phyloP scores from a whole-genome alignment of 768 basidiomycete genomes.

The Leccinum truebloodii region DNA sequence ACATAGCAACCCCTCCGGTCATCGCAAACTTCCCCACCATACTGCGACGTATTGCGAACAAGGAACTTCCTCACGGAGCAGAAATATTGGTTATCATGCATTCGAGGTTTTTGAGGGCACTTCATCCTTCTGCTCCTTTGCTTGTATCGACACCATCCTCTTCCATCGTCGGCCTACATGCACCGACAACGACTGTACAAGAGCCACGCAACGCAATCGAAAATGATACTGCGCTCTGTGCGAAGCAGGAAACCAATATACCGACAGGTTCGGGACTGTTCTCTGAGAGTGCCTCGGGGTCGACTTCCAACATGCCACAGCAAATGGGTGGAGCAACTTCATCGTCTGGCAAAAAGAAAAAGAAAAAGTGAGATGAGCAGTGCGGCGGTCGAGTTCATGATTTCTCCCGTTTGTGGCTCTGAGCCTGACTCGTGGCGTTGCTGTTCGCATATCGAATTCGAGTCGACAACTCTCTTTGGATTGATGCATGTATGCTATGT shows the following conservation, averaged over 20 bases:
- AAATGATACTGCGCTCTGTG: background rate
- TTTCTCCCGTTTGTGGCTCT: background rate
- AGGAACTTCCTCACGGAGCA: conserved; percentile 14
- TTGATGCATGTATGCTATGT: background rate
- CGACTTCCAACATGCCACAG: too few relatives aligned
- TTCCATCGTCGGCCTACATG: too few relatives aligned
- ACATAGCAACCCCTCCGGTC: background rate
- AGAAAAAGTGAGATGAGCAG: too few relatives aligned
- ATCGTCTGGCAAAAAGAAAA: too few relatives aligned
- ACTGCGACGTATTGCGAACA: background rate
- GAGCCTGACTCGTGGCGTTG: background rate
- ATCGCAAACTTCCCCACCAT: background rate
- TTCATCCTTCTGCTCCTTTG: background rate
- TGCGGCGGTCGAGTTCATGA: background rate
- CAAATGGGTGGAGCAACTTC: too few relatives aligned
- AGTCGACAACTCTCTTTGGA: background rate
- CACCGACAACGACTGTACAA: too few relatives aligned
- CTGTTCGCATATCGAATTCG: background rate
- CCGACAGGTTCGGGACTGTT: too few relatives aligned
- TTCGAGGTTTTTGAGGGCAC: conserved; percentile 15
- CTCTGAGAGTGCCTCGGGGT: too few relatives aligned
- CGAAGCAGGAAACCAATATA: background rate
- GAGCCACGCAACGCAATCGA: too few relatives aligned
- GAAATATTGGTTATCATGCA: conserved; percentile 24
- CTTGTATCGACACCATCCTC: background rate